Evolutionary conservation across 2,329 filamentous ascomycete species (phyloP), one percentile per base, ranked within the genome.

Genomic region (Nothomitra cinnamomea): DNA sequence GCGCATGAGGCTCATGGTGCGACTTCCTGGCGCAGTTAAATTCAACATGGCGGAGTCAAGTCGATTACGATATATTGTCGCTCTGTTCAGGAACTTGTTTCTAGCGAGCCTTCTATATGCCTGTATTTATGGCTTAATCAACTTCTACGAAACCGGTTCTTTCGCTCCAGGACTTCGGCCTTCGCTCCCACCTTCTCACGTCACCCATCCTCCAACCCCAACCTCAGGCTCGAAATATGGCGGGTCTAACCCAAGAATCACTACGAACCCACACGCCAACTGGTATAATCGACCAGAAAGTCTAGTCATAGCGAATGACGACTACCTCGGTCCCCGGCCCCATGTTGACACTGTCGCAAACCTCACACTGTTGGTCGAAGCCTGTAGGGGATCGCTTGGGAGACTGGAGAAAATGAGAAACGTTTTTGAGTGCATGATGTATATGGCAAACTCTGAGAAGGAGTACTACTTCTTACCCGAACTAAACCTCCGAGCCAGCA

Each of bases 361-460:
- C 57, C 62, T 76, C 53, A 67, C 73, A 52, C 67, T 70, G 62
- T 60, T 78, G 53, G 69, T 78, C 10, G 70, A 76, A 57, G 67
- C 72, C 57, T 78, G 75, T 61, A 64, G 73, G 58, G 75, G 75
- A 13, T 71, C 71, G 38, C 72, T 74, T 56, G 60, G 62, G 50
- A 71, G 72, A n/a, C 64, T 76, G 21, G 74, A 77, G 63, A 75
- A 73, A 66, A 75, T 77, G 74, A 65, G 70, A 52, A 71, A 72
- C 58, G 72, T 76, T 2, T 70, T 71, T 52, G 70, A 74, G 54
- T 77, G 74, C 58, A 61, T 77, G 21, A 64, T 72, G 55, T 77
- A 74, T 59, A 65, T 78, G 57, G 68, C 70, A 10, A 64, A 71
- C 35, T 67, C 66, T 24, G 70, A 75, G 61, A 61, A 71, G 42